Percentiles rank a stretch among this genome's conserved stretches.
Evolutionary conservation across 2,329 filamentous ascomycete species (phyloP).

Genomic region (Immersiporthe knoxdaviesiana): DNA sequence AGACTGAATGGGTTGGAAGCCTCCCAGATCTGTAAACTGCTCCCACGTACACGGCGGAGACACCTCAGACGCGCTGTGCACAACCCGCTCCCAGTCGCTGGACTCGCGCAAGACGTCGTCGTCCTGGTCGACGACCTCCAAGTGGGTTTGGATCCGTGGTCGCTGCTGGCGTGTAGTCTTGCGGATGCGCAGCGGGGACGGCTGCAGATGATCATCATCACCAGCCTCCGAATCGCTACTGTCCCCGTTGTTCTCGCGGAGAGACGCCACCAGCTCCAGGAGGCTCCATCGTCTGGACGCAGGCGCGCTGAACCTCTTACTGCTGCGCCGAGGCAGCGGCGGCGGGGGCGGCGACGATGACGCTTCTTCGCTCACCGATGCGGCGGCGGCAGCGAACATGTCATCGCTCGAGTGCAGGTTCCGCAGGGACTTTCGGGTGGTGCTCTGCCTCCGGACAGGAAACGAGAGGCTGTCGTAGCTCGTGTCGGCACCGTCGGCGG

Average conservation of each 20-base stretch:
- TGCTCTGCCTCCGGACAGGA: conserved; percentile 9
- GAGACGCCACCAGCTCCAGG: conserved; percentile 17
- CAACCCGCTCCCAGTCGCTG: conserved; percentile 20
- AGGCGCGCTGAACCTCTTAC: conserved; percentile 15
- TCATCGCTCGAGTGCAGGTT: conserved; percentile 27
- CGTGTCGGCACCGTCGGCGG: background rate
- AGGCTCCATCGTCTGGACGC: conserved; percentile 26
- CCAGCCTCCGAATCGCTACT: conserved; percentile 10
- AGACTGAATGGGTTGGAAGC: conserved; percentile 18
- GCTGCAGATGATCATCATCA: background rate
- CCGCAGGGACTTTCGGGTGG: conserved; percentile 13
- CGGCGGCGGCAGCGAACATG: conserved; percentile 12
- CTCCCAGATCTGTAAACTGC: conserved; percentile 28
- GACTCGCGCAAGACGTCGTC: conserved; percentile 12
- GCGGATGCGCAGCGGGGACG: conserved; percentile 21
- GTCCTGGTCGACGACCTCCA: background rate
- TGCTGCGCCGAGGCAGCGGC: conserved; percentile 28
- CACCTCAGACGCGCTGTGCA: conserved; percentile 19
- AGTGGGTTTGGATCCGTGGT: background rate
- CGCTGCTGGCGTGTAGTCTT: background rate
- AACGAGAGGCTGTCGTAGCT: conserved; percentile 7
- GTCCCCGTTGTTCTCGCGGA: conserved; percentile 14
- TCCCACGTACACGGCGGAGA: conserved; percentile 27
- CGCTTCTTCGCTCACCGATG: background rate
- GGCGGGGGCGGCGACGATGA: conserved; percentile 1